Conservation (phyloP, 441 rosid genomes). For the Bruguiera hainesii region DNA sequence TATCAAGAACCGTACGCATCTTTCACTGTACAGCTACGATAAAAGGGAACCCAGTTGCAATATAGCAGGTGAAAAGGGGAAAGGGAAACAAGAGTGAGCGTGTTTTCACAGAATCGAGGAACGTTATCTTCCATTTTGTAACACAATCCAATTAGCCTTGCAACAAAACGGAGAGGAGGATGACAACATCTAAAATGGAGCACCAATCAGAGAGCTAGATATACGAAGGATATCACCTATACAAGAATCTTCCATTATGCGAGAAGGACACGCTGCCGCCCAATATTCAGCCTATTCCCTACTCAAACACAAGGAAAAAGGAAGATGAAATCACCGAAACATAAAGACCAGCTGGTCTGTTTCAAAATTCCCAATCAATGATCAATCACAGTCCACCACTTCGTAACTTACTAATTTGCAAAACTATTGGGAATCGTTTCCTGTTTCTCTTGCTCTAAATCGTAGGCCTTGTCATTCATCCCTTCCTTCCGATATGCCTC, state of each 20-base stretch:
- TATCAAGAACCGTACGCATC: too few relatives aligned
- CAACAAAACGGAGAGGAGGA: neutral
- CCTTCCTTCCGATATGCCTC: conserved; percentile 74
- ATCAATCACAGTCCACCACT: conserved; percentile 6
- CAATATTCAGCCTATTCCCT: too few relatives aligned
- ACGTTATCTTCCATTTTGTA: neutral
- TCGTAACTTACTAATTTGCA: conserved; percentile 17
- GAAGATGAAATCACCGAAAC: neutral
- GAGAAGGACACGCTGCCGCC: neutral
- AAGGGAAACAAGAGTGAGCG: too few relatives aligned
- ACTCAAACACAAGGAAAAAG: neutral
- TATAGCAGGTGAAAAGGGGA: too few relatives aligned
- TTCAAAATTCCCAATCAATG: neutral
- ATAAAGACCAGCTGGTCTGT: neutral
- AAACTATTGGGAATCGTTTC: conserved; percentile 24
- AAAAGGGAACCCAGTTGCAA: too few relatives aligned
- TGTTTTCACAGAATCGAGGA: too few relatives aligned
- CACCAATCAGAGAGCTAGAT: too few relatives aligned
- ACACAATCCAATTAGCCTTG: neutral
- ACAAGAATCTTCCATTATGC: neutral
- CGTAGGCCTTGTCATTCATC: conserved; percentile 79
- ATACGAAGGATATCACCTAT: too few relatives aligned
- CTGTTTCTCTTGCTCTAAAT: conserved; percentile 65
- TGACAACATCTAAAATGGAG: too few relatives aligned
- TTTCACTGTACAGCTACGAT: too few relatives aligned